Percentiles rank a stretch among this genome's conserved stretches.
phyloP scores from a whole-genome alignment of 1,284 basidiomycete species.

The Cutaneotrichosporon cutaneum region DNA sequence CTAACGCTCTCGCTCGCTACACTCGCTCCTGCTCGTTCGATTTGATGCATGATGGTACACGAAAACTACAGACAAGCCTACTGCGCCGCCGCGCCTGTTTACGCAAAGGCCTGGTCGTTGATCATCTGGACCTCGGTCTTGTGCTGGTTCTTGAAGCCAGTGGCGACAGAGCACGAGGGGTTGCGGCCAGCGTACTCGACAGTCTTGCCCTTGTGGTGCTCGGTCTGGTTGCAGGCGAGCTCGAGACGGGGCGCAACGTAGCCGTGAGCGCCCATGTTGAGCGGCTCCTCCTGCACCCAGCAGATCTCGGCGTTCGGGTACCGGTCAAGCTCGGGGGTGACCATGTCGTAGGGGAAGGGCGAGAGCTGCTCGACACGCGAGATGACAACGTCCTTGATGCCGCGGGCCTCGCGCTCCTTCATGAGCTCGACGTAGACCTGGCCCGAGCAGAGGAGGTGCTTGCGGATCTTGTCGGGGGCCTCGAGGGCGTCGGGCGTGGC shows the following conservation, averaged over 20 bases:
- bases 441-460: slow-evolving; percentile 86
- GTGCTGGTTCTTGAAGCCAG: slow-evolving; percentile 61
- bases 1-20: too few species aligned
- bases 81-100: background rate
- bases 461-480: slow-evolving; percentile 78
- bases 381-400: slow-evolving; percentile 89
- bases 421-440: slow-evolving; percentile 91
- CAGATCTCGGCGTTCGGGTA: slow-evolving; percentile 91
- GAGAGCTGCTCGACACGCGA: slow-evolving; percentile 91
- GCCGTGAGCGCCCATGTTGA: slow-evolving; percentile 32
- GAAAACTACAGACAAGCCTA: slow-evolving; percentile 7
- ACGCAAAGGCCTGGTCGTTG: slow-evolving; percentile 56
- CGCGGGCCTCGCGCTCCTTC: slow-evolving; percentile 82
- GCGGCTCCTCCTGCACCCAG: slow-evolving; percentile 67
- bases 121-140: slow-evolving; percentile 81
- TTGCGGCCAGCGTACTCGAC: slow-evolving; percentile 81
- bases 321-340: slow-evolving; percentile 85
- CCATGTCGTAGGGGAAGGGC: slow-evolving; percentile 92
- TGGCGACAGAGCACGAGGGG: slow-evolving; percentile 71
- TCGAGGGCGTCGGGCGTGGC: slow-evolving; percentile 69
- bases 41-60: slow-evolving; percentile 10
- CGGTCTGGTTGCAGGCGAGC: slow-evolving; percentile 71
- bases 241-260: slow-evolving; percentile 86
- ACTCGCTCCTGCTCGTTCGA: background rate
- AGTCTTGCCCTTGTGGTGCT: slow-evolving; percentile 87